Percentiles rank a stretch among this genome's conserved stretches.
Conservation (phyloP, 371 early-diverging fungal genomes). For the Mucor lusitanicus region DNA sequence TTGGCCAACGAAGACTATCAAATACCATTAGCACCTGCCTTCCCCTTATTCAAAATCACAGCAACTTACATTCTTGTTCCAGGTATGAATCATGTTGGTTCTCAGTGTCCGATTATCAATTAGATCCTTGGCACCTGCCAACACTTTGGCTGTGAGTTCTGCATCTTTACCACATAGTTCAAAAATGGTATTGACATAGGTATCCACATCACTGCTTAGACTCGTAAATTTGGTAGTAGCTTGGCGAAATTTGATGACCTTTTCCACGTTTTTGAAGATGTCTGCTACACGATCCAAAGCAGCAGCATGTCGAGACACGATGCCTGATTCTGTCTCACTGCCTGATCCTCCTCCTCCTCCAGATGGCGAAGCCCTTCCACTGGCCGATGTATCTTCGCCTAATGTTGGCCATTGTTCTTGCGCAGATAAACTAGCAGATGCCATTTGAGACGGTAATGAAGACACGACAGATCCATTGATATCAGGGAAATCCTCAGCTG, state of each 20-base stretch:
- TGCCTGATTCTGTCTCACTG: conserved; percentile 6
- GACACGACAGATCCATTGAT: conserved; percentile 22
- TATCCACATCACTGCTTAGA: conserved; percentile 44
- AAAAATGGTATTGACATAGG: conserved; percentile 56
- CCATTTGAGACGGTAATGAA: background rate
- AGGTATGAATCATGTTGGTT: conserved; percentile 66
- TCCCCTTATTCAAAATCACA: background rate
- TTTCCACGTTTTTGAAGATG: conserved; percentile 49
- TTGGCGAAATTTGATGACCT: conserved; percentile 61
- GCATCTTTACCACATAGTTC: conserved; percentile 46
- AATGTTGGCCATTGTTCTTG: conserved; percentile 23
- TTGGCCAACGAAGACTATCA: background rate
- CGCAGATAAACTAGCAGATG: background rate
- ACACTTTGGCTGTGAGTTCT: conserved; percentile 52
- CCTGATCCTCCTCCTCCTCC: background rate
- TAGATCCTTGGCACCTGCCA: conserved; percentile 55
- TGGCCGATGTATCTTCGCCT: conserved; percentile 20
- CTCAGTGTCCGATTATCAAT: conserved; percentile 54
- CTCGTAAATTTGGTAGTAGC: conserved; percentile 54
- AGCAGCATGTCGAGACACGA: conserved; percentile 45
- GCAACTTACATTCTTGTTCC: conserved; percentile 64
- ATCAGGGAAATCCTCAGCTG: conserved; percentile 35
- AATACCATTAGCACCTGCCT: background rate
- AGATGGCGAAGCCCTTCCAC: conserved; percentile 22
- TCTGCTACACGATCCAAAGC: conserved; percentile 50